A percentile compares a stretch with the other conserved stretches of the same genome.
Evolutionary conservation across 1,139 yeast species (phyloP).

Genomic region (Candida mesenterica): DNA sequence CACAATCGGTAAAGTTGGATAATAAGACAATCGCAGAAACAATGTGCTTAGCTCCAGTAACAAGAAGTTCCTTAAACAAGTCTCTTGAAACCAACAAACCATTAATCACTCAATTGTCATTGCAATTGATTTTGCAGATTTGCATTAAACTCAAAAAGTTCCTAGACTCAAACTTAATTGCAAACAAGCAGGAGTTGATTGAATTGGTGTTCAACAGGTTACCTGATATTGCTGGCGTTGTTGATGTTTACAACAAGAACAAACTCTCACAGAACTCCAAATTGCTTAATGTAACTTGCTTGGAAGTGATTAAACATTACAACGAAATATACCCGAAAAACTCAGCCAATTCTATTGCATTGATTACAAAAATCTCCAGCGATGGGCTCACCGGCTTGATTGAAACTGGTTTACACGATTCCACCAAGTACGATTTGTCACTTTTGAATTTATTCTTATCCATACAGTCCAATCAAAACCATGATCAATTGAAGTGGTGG

Average conservation of each 20-base stretch:
- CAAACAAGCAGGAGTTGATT: constrained; percentile 26
- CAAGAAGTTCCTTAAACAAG: constrained; percentile 55
- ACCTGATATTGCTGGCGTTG: constrained; percentile 27
- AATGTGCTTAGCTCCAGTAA: constrained; percentile 66
- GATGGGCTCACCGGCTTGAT: constrained; percentile 22
- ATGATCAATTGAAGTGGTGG: constrained; percentile 57
- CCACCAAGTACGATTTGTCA: constrained; percentile 51
- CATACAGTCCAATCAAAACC: constrained; percentile 37
- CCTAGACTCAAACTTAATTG: constrained; percentile 31
- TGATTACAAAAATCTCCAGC: constrained; percentile 18
- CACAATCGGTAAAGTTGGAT: constrained; percentile 15
- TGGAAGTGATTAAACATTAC: constrained; percentile 24
- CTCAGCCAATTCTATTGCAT: constrained; percentile 12
- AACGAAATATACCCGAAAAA: constrained; percentile 21
- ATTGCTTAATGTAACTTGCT: constrained; percentile 26
- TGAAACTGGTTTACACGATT: constrained; percentile 18
- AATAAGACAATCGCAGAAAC: constrained; percentile 43
- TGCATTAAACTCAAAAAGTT: constrained; percentile 43
- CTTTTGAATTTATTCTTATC: constrained; percentile 48
- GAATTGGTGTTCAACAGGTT: constrained; percentile 29
- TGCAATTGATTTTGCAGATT: constrained; percentile 55
- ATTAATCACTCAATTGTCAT: constrained; percentile 63
- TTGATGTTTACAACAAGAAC: constrained; percentile 17
- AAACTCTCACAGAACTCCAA: constrained; percentile 13
- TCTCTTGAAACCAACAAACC: constrained; percentile 52